phyloP scores from a whole-genome alignment of 306 rosid species.

The Luffa aegyptiaca region DNA sequence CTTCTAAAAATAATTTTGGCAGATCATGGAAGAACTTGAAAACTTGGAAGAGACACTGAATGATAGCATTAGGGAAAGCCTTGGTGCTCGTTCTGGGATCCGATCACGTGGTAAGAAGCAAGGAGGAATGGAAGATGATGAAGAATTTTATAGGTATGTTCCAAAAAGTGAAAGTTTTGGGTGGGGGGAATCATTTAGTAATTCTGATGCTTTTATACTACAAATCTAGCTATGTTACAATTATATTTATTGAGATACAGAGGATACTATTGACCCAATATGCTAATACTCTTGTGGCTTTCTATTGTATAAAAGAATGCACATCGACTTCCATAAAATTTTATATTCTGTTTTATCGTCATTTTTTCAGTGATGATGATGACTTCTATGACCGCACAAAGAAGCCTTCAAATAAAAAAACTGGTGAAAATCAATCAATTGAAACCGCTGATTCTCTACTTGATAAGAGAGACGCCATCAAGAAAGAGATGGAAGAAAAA shows the following conservation, averaged over 20 bases:
- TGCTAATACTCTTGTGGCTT: background rate
- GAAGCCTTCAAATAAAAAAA: conserved; percentile 41
- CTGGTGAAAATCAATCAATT: conserved; percentile 49
- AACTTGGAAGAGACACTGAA: conserved; percentile 93
- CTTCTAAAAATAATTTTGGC: conserved; percentile 4
- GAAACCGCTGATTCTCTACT: conserved; percentile 92
- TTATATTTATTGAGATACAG: background rate
- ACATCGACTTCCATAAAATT: background rate
- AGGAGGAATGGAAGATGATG: conserved; percentile 68
- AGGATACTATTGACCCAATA: background rate
- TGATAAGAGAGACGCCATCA: conserved; percentile 67
- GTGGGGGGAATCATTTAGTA: background rate
- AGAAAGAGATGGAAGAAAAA: conserved; percentile 52
- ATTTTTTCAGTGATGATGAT: conserved; percentile 68
- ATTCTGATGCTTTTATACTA: background rate
- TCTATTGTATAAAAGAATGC: background rate
- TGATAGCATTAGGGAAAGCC: conserved; percentile 87
- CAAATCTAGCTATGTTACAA: background rate
- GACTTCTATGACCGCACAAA: conserved; percentile 90
- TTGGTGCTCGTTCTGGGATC: conserved; percentile 72
- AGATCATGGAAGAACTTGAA: conserved; percentile 92
- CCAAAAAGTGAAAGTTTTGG: background rate
- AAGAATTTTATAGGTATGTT: conserved; percentile 49
- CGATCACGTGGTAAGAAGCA: conserved; percentile 54
- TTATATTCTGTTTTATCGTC: conserved; percentile 9